A percentile compares a stretch with the other conserved stretches of the same genome.
Conservation (phyloP, 2,329 filamentous ascomycete genomes). For the Phaeosphaeriaceae sp. region DNA sequence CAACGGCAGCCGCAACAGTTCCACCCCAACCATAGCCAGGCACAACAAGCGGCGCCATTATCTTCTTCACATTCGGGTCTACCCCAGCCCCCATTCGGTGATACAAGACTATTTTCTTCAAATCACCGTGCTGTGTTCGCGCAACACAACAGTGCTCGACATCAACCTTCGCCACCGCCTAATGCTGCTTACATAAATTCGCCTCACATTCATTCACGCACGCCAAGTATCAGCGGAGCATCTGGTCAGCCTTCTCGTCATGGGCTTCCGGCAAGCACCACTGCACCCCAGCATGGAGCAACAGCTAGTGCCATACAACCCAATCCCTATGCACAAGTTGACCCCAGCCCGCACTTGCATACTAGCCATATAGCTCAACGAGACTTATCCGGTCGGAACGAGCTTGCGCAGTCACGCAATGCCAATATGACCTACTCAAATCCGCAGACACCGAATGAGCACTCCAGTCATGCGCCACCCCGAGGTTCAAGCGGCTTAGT, state of each 20-base stretch:
- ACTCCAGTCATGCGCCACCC: constrained; percentile 31
- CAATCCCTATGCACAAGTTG: constrained; percentile 47
- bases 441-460: constrained; percentile 41
- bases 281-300: constrained; percentile 27
- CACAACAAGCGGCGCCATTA: constrained; percentile 28
- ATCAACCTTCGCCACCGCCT: constrained; percentile 45
- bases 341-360: constrained; percentile 45
- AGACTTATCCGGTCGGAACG: constrained; percentile 38
- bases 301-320: constrained; percentile 35
- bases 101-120: constrained; percentile 22
- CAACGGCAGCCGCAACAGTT: constrained; percentile 36
- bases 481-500: constrained; percentile 29
- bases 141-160: constrained; percentile 40
- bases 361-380: constrained; percentile 38
- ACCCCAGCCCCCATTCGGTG: constrained; percentile 32
- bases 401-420: constrained; percentile 42
- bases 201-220: constrained; percentile 43
- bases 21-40: constrained; percentile 33
- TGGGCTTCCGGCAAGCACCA: constrained; percentile 22
- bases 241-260: constrained; percentile 33
- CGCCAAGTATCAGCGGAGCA: constrained; percentile 42
- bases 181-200: constrained; percentile 37
- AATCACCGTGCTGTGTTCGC: constrained; percentile 42
- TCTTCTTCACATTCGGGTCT: constrained; percentile 38
- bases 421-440: constrained; percentile 40